These are phyloP conservation scores for Rubus idaeus DNA, from an alignment of 306 rosid genomes.

Conservation along the genomic window DNA sequence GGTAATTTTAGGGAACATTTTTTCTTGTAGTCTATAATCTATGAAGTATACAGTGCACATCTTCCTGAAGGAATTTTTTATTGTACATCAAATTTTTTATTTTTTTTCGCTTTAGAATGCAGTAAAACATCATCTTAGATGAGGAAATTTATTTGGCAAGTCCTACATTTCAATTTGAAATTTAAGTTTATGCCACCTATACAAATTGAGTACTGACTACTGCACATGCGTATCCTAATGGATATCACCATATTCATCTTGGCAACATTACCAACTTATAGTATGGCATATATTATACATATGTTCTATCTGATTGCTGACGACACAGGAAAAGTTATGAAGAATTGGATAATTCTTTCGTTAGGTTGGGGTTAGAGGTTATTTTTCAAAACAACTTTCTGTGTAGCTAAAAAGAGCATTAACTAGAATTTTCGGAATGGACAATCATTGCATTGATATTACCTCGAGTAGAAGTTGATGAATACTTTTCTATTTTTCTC, in stretches of 20 bases:
- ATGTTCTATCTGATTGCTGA: constrained; percentile 21
- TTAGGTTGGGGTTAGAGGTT: constrained; percentile 5
- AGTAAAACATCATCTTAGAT: constrained; percentile 6
- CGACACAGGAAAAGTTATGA: not conserved
- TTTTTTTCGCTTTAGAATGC: not conserved
- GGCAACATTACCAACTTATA: not conserved
- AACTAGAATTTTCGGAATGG: not conserved
- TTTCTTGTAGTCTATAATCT: not conserved
- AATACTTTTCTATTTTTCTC: constrained; percentile 20
- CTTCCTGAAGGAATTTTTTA: not conserved
- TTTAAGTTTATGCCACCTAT: not conserved
- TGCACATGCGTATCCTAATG: not conserved
- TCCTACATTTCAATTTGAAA: not conserved
- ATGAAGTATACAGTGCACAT: not conserved
- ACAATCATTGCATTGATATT: not conserved
- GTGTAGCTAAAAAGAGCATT: not conserved
- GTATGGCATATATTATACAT: not conserved
- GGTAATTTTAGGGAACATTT: constrained; percentile 41
- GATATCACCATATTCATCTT: not conserved
- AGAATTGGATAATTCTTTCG: constrained; percentile 14
- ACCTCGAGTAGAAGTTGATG: constrained; percentile 14
- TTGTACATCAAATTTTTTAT: not conserved
- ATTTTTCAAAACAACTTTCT: not conserved
- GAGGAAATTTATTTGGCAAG: not conserved
- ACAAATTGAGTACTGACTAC: not conserved